Conservation (phyloP, 331 rosid genomes). For the Saraca asoca region DNA sequence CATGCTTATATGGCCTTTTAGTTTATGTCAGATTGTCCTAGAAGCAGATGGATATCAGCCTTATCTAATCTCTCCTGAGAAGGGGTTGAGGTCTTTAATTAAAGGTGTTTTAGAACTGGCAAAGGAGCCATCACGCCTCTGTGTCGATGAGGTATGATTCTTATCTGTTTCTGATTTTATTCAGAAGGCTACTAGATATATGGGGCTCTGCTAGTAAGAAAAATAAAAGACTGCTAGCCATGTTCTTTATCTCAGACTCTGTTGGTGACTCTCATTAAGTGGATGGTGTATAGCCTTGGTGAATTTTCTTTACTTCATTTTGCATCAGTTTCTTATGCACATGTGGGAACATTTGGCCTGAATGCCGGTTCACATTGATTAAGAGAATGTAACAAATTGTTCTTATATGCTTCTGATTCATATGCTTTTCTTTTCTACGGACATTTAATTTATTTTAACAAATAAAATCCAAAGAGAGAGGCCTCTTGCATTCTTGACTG, state of each 20-base stretch:
- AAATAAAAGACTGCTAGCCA: not conserved
- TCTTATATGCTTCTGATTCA: not conserved
- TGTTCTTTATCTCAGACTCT: slow-evolving; percentile 15
- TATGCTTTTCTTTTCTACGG: not conserved
- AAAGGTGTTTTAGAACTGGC: slow-evolving; percentile 97
- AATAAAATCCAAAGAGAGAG: too few relatives aligned
- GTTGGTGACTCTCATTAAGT: slow-evolving; percentile 9
- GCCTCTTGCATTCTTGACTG: too few relatives aligned
- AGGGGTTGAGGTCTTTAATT: slow-evolving; percentile 92
- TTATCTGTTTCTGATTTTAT: slow-evolving; percentile 24
- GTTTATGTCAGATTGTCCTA: slow-evolving; percentile 72
- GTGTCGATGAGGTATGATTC: slow-evolving; percentile 88
- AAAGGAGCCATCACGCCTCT: slow-evolving; percentile 51
- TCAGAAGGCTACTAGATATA: slow-evolving; percentile 15
- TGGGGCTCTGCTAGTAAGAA: not conserved
- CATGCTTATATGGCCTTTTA: slow-evolving; percentile 34
- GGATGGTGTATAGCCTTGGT: not conserved
- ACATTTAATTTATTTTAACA: too few relatives aligned
- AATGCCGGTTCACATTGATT: slow-evolving; percentile 18
- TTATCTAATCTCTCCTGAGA: slow-evolving; percentile 97
- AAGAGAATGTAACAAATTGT: slow-evolving; percentile 16
- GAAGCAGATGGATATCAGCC: slow-evolving; percentile 99
- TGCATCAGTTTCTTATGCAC: slow-evolving; percentile 18
- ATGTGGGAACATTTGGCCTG: not conserved
- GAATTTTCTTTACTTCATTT: slow-evolving; percentile 11